Conservation (phyloP, 1,284 basidiomycete species). For the Dichomitus squalens region DNA sequence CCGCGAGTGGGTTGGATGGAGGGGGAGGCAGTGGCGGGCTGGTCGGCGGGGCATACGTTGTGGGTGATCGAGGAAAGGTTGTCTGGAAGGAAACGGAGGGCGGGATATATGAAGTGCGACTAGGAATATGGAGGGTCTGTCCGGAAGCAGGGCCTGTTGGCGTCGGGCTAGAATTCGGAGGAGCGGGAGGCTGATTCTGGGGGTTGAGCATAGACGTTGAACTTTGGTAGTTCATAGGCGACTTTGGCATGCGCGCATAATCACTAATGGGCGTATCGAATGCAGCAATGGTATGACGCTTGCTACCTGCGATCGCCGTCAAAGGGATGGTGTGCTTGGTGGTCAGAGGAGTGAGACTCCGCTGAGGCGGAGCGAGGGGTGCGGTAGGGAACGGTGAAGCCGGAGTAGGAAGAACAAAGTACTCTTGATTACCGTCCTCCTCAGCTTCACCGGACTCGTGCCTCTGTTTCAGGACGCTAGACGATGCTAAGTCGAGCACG, state of each 20-base stretch:
- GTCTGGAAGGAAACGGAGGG: constrained; percentile 41
- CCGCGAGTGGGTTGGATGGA: constrained; percentile 14
- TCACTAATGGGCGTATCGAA: constrained; percentile 24
- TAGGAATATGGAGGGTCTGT: constrained; percentile 22
- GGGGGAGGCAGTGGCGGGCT: constrained; percentile 32
- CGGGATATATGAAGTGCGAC: constrained; percentile 36
- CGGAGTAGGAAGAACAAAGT: constrained; percentile 67
- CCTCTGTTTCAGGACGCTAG: constrained; percentile 13
- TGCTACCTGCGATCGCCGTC: constrained; percentile 52
- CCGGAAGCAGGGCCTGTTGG: constrained; percentile 16
- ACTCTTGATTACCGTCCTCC: constrained; percentile 30
- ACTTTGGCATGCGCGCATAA: constrained; percentile 25
- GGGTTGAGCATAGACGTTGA: constrained; percentile 37
- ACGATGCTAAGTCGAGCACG: constrained; percentile 70
- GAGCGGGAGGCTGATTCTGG: constrained; percentile 33
- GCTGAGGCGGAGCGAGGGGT: constrained; percentile 12
- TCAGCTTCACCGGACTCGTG: constrained; percentile 7
- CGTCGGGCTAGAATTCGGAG: constrained; percentile 24
- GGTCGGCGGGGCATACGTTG: constrained; percentile 47
- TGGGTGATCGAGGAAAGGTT: constrained; percentile 46
- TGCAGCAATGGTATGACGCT: constrained; percentile 55
- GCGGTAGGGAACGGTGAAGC: constrained; percentile 68
- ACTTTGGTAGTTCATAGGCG: constrained; percentile 41
- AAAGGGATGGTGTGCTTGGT: constrained; percentile 30
- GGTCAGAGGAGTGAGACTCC: constrained; percentile 22